Conservation (phyloP, 352 stramenopile genomes). For the Pythium diclinum region DNA sequence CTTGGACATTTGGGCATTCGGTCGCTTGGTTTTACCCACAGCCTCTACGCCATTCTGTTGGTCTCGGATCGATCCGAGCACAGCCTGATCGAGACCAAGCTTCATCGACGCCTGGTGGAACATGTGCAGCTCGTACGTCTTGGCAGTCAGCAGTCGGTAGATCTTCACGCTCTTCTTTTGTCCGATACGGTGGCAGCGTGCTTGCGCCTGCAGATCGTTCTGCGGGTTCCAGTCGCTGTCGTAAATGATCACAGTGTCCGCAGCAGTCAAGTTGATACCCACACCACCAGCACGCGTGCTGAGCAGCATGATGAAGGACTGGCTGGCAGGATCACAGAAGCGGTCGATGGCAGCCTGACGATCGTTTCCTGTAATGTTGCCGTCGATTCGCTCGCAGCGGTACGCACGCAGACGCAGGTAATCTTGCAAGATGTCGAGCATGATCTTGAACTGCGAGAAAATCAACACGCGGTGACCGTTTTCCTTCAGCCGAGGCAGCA, state of each 20-base stretch:
- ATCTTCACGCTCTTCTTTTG: conserved; percentile 94
- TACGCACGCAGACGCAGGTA: conserved; percentile 93
- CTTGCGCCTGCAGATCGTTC: conserved; percentile 91
- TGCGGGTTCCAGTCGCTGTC: conserved; percentile 99
- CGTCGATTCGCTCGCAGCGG: conserved; percentile 97
- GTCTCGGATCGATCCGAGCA: conserved; percentile 86
- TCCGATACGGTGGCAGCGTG: conserved; percentile 90
- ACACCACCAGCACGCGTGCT: conserved; percentile 97
- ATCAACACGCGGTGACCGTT: conserved; percentile 97
- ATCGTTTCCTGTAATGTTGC: conserved; percentile 96
- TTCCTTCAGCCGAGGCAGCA: conserved; percentile 94
- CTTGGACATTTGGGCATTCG: conserved; percentile 64
- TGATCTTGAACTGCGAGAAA: conserved; percentile 99
- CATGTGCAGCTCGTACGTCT: conserved; percentile 94
- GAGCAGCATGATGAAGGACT: conserved; percentile 96
- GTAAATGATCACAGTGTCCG: conserved; percentile 93
- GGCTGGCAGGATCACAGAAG: conserved; percentile 69
- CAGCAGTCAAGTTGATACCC: conserved; percentile 96
- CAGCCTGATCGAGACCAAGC: conserved; percentile 89
- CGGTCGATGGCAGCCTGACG: conserved; percentile 93
- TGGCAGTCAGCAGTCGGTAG: conserved; percentile 88
- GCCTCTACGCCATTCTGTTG: conserved; percentile 30
- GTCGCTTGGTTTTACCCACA: conserved; percentile 34
- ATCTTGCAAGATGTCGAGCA: conserved; percentile 99
- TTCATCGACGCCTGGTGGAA: conserved; percentile 92